Evolutionary conservation across 2,329 filamentous ascomycete genomes (phyloP), one percentile per base, ranked within the genome.

Genomic region (Pseudopyricularia javanii): DNA sequence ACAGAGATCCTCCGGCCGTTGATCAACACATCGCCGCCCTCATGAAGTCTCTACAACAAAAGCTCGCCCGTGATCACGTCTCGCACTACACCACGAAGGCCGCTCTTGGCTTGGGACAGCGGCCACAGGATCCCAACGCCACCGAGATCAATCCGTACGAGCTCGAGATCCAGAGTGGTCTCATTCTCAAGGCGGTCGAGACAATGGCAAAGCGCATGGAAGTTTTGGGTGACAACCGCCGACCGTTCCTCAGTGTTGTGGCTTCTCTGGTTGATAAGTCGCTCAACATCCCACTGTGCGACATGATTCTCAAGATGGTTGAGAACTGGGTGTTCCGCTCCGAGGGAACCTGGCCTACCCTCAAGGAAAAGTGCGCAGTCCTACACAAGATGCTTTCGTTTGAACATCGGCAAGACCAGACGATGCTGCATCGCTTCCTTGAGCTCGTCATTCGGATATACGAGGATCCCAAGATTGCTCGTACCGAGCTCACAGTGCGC

Each of bases 321-420:
- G 91, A 97, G 65, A 80, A 78, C 32, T 99, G 94, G 94, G 88
- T 98, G 6, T 98, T 99, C 73, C 82, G 89, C 58, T 93, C 89
- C 0, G 91, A 89, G 54, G 93, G 95, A 57, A 93, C 90, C 2
- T 96, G 93, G 78, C 93, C 93, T 0, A 98, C 93, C 0, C 76
- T 98, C 1, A 99, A 99, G 67, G 94, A 98, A 69, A 98, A 98
- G 73, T 97, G 91, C 0, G 94, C 94, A 1, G 93, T 99, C 1
- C 72, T 99, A n/a, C 91, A 95, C 62, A 99, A 98, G 71, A 99
- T 99, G 93, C 73, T 97, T 15, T 84, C 91, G 0, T 98, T 98
- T 60, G 93, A 99, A 68, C 82, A 88, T 54, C 80, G 93, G 37
- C 71, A 78, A 28, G 91, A 97, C 63, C 80, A 84, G 32, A 89